Evolutionary conservation across 2,329 filamentous ascomycete genomes (phyloP), one percentile per base, ranked within the genome.

Genomic region (Epichloe uncinata): DNA sequence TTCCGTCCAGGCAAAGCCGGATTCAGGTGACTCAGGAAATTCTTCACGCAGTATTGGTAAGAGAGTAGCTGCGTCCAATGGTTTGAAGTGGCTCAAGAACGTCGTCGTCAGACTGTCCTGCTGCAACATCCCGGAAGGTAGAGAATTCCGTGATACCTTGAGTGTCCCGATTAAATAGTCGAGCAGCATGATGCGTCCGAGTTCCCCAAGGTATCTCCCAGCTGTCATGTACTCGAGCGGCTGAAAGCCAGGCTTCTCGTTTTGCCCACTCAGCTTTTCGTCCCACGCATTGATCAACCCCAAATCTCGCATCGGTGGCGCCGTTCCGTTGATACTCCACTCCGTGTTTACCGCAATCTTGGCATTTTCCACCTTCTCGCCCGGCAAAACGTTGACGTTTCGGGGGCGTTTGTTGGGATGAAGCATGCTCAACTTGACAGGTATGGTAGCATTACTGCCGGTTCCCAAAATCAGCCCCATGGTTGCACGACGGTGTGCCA

Each of bases 391-490:
- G 52, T 70, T 70, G 43, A 79, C 66, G 41, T 66, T 71, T 54
- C 58, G 66, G 47, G 69, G 79, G 57, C 71, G 66, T 62, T 91
- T 91, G 50, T 72, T 75, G 8, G 75, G 69, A 53, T 84, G 78
- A 16, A 93, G 69, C 50, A 73, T 75, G 44, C 67, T 73, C 46
- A 84, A 67, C 56, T 74, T 78, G 63, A 93, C 75, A 0, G 85
- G 81, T 40, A 91, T 81, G 1, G 87, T 91, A 2, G 87, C 86
- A 59, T 91, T 91, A 60, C 82, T 84, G 4, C 87, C 87, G 0
- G 86, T 91, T 11, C 86, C 87, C 36, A 88, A 83, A 54, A 93
- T 90, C 18, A 91, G 73, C 5, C 84, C 85, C 84, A 91, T 90
- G 30, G 76, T 78, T 3, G 86, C 83, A 53, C 82, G 79, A 53